Base-by-base conservation (phyloP, 768 basidiomycete genomes). In the Pulveroboletus frians region DNA sequence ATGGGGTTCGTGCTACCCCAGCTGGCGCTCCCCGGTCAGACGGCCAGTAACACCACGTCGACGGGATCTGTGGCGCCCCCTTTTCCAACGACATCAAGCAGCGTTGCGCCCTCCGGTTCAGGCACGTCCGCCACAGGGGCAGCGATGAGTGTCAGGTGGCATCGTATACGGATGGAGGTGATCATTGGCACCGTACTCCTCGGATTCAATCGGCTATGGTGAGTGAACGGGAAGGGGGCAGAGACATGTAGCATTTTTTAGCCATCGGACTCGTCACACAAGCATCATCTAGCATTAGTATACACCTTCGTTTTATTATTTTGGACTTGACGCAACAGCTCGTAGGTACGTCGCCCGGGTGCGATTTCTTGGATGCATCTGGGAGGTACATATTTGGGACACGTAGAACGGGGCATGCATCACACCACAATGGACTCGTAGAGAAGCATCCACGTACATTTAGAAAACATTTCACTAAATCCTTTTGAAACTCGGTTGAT, bases 21-120 rank as follows among this genome's bases (percentile, higher is more conserved):
- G 27, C n/a, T 61, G 27, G 60, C 53, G n/a, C 21, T 67, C 0
- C 66, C 66, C 0, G 66, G 66, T 8, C 65, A 67, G 52, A 45
- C 49, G 3, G 46, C 55, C 9, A 57, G 49, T 36, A 45, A 41
- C 26, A 17, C 47, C 15, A 32, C 43, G 4, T 20, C 48, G 3
- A 55, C 47, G 2, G 47, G 46, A 20, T 14, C 41, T 14, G 29
- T 5, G 3, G 41, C 18, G 1, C n/a, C 30, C 17, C 8, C 30
- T 5, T 44, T 43, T 29, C 26, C 56, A 11, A 30, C 49, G 4
- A 15, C n/a, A 40, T 46, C 57, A 23, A 14, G 34, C 13, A 23
- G 48, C 11, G 5, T 31, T 10, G 32, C 7, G 9, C 7, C 41
- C n/a, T n/a, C 45, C 35, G 30, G 34, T 13, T 20, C 47, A 4